Evolutionary conservation across 768 basidiomycete species (phyloP).

Genomic region (Zangia roseola): DNA sequence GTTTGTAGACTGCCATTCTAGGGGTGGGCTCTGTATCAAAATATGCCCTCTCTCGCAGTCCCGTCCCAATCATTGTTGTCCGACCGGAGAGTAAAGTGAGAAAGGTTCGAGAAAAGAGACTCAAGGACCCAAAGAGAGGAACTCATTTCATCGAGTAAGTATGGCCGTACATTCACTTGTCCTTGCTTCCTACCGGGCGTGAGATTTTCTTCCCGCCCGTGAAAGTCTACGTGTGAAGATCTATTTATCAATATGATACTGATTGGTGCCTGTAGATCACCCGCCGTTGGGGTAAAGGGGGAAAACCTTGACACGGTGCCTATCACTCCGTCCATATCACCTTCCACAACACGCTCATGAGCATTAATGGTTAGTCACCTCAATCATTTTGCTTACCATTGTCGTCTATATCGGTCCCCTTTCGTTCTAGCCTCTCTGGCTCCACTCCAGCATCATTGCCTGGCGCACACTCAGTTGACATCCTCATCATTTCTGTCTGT

Average conservation of each 20-base stretch:
- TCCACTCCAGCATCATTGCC: too few relatives aligned
- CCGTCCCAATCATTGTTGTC: conserved; percentile 95
- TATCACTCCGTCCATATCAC: conserved; percentile 6
- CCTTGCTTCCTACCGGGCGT: background rate
- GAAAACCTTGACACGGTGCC: conserved; percentile 13
- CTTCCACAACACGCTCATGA: conserved; percentile 19
- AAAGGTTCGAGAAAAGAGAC: conserved; percentile 81
- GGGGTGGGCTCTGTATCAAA: conserved; percentile 65
- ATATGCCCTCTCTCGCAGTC: conserved; percentile 87
- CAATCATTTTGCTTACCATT: background rate
- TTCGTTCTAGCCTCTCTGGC: background rate
- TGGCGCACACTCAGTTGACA: too few relatives aligned
- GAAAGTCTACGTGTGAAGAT: too few relatives aligned
- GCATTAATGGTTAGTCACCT: background rate
- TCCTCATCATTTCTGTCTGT: too few relatives aligned
- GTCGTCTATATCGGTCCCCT: background rate
- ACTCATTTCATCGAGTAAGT: conserved; percentile 65
- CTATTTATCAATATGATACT: conserved; percentile 1
- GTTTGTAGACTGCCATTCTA: conserved; percentile 29
- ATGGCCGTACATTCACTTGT: background rate
- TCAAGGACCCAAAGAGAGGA: conserved; percentile 86
- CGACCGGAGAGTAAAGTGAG: conserved; percentile 84
- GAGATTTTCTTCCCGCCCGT: too few relatives aligned
- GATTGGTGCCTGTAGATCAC: conserved; percentile 12
- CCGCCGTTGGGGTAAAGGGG: conserved; percentile 4